Conservation (phyloP, 768 basidiomycete genomes). For the Roridomyces roridus region DNA sequence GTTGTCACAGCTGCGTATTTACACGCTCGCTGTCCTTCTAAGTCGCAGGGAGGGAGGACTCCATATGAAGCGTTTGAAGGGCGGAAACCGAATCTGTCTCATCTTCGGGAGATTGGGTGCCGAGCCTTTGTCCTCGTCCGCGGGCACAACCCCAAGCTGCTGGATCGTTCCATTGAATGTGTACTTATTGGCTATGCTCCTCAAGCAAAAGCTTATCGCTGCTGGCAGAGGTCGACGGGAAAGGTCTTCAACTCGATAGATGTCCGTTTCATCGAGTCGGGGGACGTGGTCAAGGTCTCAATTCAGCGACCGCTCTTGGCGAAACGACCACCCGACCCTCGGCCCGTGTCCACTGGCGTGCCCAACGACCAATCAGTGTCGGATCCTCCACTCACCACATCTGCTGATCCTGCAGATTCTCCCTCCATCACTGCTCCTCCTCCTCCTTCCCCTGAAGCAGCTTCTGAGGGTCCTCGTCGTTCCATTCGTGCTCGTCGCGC, state of each 20-base stretch:
- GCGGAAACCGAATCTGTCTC: slow-evolving; percentile 29
- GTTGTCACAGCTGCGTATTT: slow-evolving; percentile 36
- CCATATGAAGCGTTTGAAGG: slow-evolving; percentile 11
- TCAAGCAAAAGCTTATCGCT: slow-evolving; percentile 21
- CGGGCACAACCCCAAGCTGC: slow-evolving; percentile 37
- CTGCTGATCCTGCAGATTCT: no score
- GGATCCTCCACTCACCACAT: no score
- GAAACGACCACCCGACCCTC: no score
- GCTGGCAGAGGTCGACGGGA: neutral
- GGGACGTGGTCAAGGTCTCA: neutral
- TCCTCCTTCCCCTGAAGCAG: no score
- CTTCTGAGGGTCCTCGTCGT: no score
- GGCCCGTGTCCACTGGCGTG: no score
- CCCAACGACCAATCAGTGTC: no score
- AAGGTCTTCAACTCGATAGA: neutral
- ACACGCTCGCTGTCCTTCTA: slow-evolving; percentile 29
- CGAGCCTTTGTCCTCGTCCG: slow-evolving; percentile 29
- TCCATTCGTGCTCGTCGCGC: no score
- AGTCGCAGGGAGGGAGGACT: slow-evolving; percentile 19
- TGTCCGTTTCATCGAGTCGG: slow-evolving; percentile 29
- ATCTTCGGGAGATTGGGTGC: slow-evolving; percentile 39
- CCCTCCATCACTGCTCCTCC: no score
- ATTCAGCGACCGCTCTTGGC: no score
- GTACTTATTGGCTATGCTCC: slow-evolving; percentile 43
- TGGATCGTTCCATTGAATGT: slow-evolving; percentile 35